These are phyloP conservation scores for Melanopsichium pennsylvanicum DNA, from an alignment of 1,284 basidiomycete genomes.

Conservation along the genomic window DNA sequence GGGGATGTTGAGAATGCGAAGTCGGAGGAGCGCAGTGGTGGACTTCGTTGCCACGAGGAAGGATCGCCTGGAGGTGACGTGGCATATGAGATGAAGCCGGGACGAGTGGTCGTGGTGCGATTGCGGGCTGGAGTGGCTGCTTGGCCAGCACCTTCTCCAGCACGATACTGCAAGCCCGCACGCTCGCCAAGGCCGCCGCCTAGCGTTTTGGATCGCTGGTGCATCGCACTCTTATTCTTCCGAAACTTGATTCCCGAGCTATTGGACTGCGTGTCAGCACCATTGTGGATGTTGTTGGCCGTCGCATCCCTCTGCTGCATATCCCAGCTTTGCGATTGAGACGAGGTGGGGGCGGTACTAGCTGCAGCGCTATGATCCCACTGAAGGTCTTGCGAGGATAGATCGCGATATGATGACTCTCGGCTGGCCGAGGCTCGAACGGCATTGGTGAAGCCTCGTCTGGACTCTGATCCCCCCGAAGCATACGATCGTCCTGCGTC, in stretches of 20 bases:
- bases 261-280: conserved; percentile 7
- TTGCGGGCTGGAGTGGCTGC: conserved; percentile 29
- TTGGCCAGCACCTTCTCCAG: conserved; percentile 20
- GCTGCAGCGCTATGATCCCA: conserved; percentile 24
- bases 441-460: not conserved
- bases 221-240: conserved; percentile 39
- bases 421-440: conserved; percentile 12
- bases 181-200: conserved; percentile 15
- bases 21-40: conserved; percentile 12
- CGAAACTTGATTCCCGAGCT: conserved; percentile 31
- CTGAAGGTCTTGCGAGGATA: conserved; percentile 13
- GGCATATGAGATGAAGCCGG: conserved; percentile 33
- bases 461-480: conserved; percentile 16
- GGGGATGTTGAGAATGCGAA: conserved; percentile 27
- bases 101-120: conserved; percentile 10
- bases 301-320: conserved; percentile 7
- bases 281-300: not conserved
- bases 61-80: conserved; percentile 29
- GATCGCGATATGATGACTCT: conserved; percentile 31
- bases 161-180: conserved; percentile 6
- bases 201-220: conserved; percentile 32
- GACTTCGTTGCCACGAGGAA: conserved; percentile 27
- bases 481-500: conserved; percentile 18
- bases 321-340: conserved; percentile 30
- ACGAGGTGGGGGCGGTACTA: conserved; percentile 43